phyloP scores from a whole-genome alignment of 2,329 filamentous ascomycete species.

The Tolypocladium ovalisporum region DNA sequence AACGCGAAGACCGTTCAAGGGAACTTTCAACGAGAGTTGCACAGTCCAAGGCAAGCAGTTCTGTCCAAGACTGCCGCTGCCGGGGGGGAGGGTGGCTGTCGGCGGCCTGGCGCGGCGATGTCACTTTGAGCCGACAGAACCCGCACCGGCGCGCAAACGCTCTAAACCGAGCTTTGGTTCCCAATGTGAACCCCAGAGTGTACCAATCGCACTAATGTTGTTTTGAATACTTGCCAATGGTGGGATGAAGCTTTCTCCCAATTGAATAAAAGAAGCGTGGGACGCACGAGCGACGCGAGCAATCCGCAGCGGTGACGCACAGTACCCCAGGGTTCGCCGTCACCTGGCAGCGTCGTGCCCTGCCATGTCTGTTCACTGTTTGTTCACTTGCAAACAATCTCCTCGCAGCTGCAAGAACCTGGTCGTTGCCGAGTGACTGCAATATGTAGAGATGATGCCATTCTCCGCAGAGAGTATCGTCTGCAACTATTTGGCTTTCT shows the following conservation, averaged over 20 bases:
- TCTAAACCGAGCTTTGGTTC: not conserved
- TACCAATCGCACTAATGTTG: not conserved
- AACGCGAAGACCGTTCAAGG: not conserved
- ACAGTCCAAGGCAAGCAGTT: not conserved
- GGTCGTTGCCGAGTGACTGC: not conserved
- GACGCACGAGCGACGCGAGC: not conserved
- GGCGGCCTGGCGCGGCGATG: constrained; percentile 4
- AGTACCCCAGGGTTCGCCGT: not conserved
- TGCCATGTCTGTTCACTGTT: not conserved
- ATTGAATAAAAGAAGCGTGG: not conserved
- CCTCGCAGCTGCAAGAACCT: not conserved
- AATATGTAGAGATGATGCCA: not conserved
- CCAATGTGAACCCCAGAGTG: not conserved
- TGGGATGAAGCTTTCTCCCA: not conserved
- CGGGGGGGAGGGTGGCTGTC: constrained; percentile 1
- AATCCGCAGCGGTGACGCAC: not conserved
- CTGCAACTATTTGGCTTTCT: not conserved
- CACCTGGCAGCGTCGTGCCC: not conserved
- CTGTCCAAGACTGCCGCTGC: not conserved
- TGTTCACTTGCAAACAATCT: not conserved
- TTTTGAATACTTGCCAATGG: not conserved
- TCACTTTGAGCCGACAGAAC: constrained; percentile 23
- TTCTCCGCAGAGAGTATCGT: not conserved
- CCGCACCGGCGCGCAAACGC: constrained; percentile 4
- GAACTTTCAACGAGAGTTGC: not conserved